Evolutionary conservation across 108 stramenopile genomes (phyloP).

Genomic region (Halocafeteria seosinensis): DNA sequence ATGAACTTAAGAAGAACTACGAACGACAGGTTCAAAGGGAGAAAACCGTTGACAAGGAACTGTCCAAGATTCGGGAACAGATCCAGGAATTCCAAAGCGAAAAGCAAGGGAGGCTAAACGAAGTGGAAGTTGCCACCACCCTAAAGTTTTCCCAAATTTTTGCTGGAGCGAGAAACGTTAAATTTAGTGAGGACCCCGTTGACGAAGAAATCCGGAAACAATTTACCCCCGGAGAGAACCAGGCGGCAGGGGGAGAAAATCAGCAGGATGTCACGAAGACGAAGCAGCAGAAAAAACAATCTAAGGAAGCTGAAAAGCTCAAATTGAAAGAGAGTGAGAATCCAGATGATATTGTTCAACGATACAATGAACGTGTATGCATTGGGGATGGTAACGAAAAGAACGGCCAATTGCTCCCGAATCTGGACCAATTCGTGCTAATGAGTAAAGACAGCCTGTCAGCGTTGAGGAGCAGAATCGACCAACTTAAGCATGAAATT

Average conservation of each 20-base stretch:
- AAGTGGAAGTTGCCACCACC: conserved; percentile 6
- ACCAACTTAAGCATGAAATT: conserved; percentile 6
- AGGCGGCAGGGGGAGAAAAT: neutral
- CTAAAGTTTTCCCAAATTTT: conserved; percentile 10
- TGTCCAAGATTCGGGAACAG: conserved; percentile 23
- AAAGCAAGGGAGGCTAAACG: conserved; percentile 38
- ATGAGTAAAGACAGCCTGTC: neutral
- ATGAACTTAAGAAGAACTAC: conserved; percentile 27
- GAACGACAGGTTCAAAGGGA: conserved; percentile 23
- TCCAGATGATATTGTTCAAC: no score
- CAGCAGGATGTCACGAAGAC: neutral
- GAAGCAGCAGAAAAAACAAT: neutral
- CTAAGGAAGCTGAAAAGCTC: neutral
- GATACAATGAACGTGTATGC: no score
- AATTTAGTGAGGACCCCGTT: neutral
- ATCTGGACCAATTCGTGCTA: neutral
- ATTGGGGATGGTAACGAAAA: no score
- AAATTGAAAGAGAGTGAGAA: no score
- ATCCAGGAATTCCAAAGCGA: conserved; percentile 39
- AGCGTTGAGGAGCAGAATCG: conserved; percentile 2
- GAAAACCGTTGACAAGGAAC: conserved; percentile 38
- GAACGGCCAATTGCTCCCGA: neutral
- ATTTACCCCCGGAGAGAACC: neutral
- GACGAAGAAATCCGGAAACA: neutral
- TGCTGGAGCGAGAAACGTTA: neutral